phyloP scores from a whole-genome alignment of 495 filamentous ascomycete species.

The Trichoderma gamsii region DNA sequence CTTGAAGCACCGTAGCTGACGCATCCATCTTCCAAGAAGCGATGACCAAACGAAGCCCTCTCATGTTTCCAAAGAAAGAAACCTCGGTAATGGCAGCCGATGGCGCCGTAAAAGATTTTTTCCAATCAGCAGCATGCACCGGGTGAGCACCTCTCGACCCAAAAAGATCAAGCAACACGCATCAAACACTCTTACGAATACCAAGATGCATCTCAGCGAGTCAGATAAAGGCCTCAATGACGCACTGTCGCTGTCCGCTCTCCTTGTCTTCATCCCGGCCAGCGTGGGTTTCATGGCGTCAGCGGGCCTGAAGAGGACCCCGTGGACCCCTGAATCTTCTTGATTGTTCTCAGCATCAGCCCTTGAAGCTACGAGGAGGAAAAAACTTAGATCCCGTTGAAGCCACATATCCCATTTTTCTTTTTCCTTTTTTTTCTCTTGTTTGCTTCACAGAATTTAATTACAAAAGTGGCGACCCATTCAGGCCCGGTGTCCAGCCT shows the following conservation, averaged over 20 bases:
- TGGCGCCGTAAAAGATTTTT: too few relatives aligned
- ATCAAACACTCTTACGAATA: too few relatives aligned
- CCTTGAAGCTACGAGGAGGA: neutral
- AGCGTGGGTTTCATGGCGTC: neutral
- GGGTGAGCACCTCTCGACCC: too few relatives aligned
- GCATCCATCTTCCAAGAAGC: too few relatives aligned
- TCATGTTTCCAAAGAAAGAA: too few relatives aligned
- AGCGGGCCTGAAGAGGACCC: neutral
- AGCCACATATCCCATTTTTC: neutral
- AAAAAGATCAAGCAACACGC: too few relatives aligned
- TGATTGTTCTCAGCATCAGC: neutral
- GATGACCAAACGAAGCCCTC: too few relatives aligned
- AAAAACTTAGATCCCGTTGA: slow-evolving; percentile 3
- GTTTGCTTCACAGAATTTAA: neutral
- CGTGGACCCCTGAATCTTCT: neutral
- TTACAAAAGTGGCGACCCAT: slow-evolving; percentile 5
- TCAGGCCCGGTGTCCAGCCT: neutral
- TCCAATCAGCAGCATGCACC: too few relatives aligned
- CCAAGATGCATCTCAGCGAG: neutral
- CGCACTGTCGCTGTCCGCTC: neutral
- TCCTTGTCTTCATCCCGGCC: neutral
- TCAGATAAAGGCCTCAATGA: slow-evolving; percentile 2
- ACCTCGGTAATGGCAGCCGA: too few relatives aligned
- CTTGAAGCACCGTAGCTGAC: too few relatives aligned
- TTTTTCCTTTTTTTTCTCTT: neutral